Percentiles rank a stretch among this genome's conserved stretches.
Conservation (phyloP, 306 rosid genomes). For the Sechiopsis laciniata region DNA sequence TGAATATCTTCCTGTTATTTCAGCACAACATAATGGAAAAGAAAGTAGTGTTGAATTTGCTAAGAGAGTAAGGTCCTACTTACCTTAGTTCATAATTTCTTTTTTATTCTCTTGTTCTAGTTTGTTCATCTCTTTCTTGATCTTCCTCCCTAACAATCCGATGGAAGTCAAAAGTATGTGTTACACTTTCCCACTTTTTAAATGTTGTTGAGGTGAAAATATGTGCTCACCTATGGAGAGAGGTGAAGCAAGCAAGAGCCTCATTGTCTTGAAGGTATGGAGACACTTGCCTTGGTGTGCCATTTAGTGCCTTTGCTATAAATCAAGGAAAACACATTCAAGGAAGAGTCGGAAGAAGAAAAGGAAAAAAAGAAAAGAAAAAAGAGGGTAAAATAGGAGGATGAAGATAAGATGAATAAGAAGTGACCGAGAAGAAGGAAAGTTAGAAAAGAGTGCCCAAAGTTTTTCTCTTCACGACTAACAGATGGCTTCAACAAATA, state of each 20-base stretch:
- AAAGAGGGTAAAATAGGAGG: too few species aligned
- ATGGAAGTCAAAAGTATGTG: neutral
- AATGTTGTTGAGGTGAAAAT: neutral
- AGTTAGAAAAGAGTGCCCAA: neutral
- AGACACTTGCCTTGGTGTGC: neutral
- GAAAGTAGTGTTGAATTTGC: constrained; percentile 68
- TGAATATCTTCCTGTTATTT: constrained; percentile 86
- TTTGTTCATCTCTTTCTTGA: neutral
- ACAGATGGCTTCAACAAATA: neutral
- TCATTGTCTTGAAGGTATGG: neutral
- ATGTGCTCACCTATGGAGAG: neutral
- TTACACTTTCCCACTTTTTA: neutral
- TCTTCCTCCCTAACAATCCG: neutral
- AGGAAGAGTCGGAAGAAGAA: too few species aligned
- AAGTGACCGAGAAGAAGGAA: neutral
- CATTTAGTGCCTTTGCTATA: neutral
- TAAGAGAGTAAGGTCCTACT: constrained; percentile 58
- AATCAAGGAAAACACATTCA: neutral
- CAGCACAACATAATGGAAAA: constrained; percentile 53
- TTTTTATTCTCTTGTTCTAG: neutral
- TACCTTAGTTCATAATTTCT: neutral
- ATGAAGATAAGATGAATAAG: neutral
- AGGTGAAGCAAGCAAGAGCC: neutral
- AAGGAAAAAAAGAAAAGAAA: too few species aligned
- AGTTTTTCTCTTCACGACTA: neutral